These are phyloP conservation scores for Nannizziopsis barbatae DNA, from an alignment of 2,329 filamentous ascomycete species.

Conservation along the genomic window DNA sequence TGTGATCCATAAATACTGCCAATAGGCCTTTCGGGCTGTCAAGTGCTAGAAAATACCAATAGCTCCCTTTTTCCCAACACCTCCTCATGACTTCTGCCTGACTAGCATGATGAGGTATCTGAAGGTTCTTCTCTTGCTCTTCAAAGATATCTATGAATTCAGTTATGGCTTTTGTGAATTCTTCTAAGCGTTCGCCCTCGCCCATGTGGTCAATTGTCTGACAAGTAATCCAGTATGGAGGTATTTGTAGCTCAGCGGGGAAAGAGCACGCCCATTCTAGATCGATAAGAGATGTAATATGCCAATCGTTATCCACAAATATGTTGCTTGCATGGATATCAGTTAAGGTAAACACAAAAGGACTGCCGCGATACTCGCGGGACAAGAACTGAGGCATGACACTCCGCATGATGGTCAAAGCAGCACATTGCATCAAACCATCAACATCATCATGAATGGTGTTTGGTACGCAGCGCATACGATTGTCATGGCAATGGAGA, in stretches of 20 bases:
- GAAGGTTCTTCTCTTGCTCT: not conserved
- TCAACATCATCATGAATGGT: constrained; percentile 22
- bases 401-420: constrained; percentile 23
- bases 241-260: constrained; percentile 23
- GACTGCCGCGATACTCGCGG: constrained; percentile 21
- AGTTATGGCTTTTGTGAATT: not conserved
- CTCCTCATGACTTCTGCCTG: not conserved
- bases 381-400: constrained; percentile 21
- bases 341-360: constrained; percentile 29
- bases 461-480: constrained; percentile 28
- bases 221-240: constrained; percentile 23
- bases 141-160: constrained; percentile 8
- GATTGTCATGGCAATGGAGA: constrained; percentile 27
- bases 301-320: constrained; percentile 24
- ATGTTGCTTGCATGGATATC: constrained; percentile 35
- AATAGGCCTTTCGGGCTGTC: too few relatives aligned
- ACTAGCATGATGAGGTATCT: too few relatives aligned
- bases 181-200: not conserved
- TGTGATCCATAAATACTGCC: too few relatives aligned
- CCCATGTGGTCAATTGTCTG: constrained; percentile 14
- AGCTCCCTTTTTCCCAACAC: not conserved
- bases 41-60: not conserved
- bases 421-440: constrained; percentile 24
- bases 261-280: constrained; percentile 26
- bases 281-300: constrained; percentile 26